These are phyloP conservation scores for Iberis pinnata DNA, from an alignment of 345 rosid genomes.

Conservation along the genomic window DNA sequence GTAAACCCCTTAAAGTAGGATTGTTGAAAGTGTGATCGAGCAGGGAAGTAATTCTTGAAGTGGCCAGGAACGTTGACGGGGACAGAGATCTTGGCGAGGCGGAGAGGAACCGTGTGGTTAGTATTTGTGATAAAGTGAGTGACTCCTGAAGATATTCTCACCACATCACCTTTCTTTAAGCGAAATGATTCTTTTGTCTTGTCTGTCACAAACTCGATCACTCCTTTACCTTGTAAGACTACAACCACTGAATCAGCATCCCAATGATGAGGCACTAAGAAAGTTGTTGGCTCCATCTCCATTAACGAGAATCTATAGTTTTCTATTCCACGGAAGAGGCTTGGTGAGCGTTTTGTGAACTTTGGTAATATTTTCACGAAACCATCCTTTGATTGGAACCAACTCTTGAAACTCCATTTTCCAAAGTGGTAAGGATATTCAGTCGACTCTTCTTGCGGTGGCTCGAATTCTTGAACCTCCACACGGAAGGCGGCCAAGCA, in stretches of 20 bases:
- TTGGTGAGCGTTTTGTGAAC: slow-evolving; percentile 34
- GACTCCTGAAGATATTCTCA: slow-evolving; percentile 34
- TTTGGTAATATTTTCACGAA: slow-evolving; percentile 31
- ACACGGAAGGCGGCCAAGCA: slow-evolving; percentile 16
- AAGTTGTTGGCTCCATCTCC: slow-evolving; percentile 40
- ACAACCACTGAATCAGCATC: slow-evolving; percentile 37
- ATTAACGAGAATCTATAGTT: slow-evolving; percentile 31
- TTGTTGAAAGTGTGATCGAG: too few species aligned
- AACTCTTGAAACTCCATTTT: slow-evolving; percentile 18
- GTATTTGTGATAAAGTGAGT: slow-evolving; percentile 31
- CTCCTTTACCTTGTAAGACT: slow-evolving; percentile 38
- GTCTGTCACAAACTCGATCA: slow-evolving; percentile 24
- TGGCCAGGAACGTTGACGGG: slow-evolving; percentile 36
- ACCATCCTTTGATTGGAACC: slow-evolving; percentile 30
- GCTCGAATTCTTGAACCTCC: slow-evolving; percentile 29
- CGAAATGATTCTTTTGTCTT: slow-evolving; percentile 31
- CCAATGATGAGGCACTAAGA: slow-evolving; percentile 36
- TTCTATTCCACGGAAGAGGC: slow-evolving; percentile 38
- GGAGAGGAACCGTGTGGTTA: slow-evolving; percentile 29
- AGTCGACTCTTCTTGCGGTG: slow-evolving; percentile 19
- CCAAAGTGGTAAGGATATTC: slow-evolving; percentile 36
- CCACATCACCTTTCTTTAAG: slow-evolving; percentile 36
- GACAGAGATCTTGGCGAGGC: slow-evolving; percentile 22
- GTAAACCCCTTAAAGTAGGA: slow-evolving; percentile 33
- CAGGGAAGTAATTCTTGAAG: slow-evolving; percentile 19